Evolutionary conservation across 1,284 basidiomycete genomes (phyloP), one percentile per base, ranked within the genome.

Genomic region (Stereum hirsutum): DNA sequence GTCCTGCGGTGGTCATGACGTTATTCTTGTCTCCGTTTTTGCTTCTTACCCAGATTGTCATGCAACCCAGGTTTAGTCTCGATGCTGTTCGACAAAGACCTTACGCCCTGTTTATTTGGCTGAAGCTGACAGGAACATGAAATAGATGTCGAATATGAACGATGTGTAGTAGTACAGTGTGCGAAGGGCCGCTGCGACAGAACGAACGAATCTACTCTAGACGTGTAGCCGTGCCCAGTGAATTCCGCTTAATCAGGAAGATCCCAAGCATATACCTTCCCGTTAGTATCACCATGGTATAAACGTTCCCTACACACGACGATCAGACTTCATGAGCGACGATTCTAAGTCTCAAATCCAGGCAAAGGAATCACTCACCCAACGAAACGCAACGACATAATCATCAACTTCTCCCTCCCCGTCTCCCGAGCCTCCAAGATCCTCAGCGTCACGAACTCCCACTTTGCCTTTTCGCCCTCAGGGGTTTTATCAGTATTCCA

Each of bases 1-100:
- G 81, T 82, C 82, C 80, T 84, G 78, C 80, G 75, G 78, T 79
- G 77, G 78, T 79, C 75, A 78, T n/a, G n/a, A n/a, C n/a, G n/a
- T n/a, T n/a, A n/a, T n/a, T n/a, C n/a, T n/a, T n/a, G n/a, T n/a
- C n/a, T n/a, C n/a, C n/a, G n/a, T n/a, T n/a, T n/a, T n/a, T n/a
- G n/a, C n/a, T n/a, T n/a, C n/a, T n/a, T n/a, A n/a, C n/a, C n/a
- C n/a, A n/a, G n/a, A n/a, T n/a, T n/a, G n/a, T n/a, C n/a, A n/a
- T n/a, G n/a, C n/a, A n/a, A n/a, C n/a, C n/a, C n/a, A n/a, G n/a
- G n/a, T n/a, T n/a, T n/a, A n/a, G n/a, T n/a, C n/a, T n/a, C n/a
- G n/a, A n/a, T n/a, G n/a, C n/a, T n/a, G n/a, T n/a, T n/a, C n/a
- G n/a, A n/a, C n/a, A n/a, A n/a, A n/a, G n/a, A n/a, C n/a, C n/a